A percentile compares a stretch with the other conserved stretches of the same genome.
Conservation (phyloP, 441 rosid species). For the Lepidium campestre region DNA sequence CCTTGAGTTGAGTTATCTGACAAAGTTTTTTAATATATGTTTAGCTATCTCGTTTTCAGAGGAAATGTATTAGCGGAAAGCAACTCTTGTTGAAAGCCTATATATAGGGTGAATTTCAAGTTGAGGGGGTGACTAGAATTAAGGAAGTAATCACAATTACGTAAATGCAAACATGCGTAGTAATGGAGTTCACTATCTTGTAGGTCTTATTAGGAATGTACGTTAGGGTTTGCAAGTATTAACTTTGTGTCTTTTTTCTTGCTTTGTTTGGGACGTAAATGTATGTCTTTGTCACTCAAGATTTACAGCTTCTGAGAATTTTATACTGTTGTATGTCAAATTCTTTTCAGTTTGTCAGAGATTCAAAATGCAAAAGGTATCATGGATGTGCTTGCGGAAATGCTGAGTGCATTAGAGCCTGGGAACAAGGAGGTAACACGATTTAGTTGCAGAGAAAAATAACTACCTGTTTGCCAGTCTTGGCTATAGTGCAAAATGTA, state of each 20-base stretch:
- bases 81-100: background rate
- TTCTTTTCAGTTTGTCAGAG: conserved; percentile 74
- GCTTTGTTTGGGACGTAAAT: background rate
- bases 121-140: background rate
- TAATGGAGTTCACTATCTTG: background rate
- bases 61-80: background rate
- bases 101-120: conserved; percentile 1
- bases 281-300: conserved; percentile 8
- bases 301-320: conserved; percentile 13
- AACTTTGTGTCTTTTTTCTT: background rate
- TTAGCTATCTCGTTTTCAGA: background rate
- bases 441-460: conserved; percentile 9
- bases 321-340: conserved; percentile 16
- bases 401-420: conserved; percentile 94
- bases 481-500: background rate
- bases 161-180: background rate
- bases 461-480: conserved; percentile 8
- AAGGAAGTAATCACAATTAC: background rate
- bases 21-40: background rate
- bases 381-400: conserved; percentile 96
- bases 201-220: background rate
- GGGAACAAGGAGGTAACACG: conserved; percentile 75
- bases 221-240: background rate
- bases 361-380: conserved; percentile 97
- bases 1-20: background rate